These are phyloP conservation scores for Thalassiosira exigua DNA, from an alignment of 352 stramenopile species.

Conservation along the genomic window DNA sequence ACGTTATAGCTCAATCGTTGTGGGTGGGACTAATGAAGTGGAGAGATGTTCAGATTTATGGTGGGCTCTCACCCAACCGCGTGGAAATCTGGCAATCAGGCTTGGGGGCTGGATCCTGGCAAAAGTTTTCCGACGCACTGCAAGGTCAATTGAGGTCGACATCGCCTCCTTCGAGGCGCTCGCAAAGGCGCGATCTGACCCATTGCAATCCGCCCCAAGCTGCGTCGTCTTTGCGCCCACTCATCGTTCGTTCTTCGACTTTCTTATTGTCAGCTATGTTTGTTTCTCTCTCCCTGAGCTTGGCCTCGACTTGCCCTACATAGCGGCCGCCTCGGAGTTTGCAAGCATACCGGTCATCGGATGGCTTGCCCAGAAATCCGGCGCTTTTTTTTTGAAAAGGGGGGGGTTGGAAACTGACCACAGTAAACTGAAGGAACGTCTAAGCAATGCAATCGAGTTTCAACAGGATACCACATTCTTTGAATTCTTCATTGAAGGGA, in stretches of 20 bases:
- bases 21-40: conserved; percentile 62
- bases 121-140: conserved; percentile 75
- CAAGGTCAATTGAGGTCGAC: conserved; percentile 79
- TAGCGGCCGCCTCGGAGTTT: conserved; percentile 82
- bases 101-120: conserved; percentile 72
- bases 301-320: conserved; percentile 74
- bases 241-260: conserved; percentile 87
- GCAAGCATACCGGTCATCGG: conserved; percentile 75
- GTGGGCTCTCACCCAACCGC: conserved; percentile 80
- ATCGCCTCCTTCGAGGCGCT: conserved; percentile 69
- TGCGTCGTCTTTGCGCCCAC: conserved; percentile 84
- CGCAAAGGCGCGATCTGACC: conserved; percentile 10
- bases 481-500: conserved; percentile 88
- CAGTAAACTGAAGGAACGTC: conserved; percentile 47
- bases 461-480: conserved; percentile 57
- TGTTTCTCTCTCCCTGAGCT: conserved; percentile 83
- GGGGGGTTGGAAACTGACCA: conserved; percentile 23
- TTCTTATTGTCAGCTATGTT: conserved; percentile 84
- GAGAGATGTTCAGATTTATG: conserved; percentile 56
- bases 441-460: conserved; percentile 45
- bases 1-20: conserved; percentile 32
- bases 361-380: conserved; percentile 55
- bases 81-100: conserved; percentile 68
- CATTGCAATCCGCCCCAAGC: conserved; percentile 1
- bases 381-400: conserved; percentile 83